Evolutionary conservation across 2,329 filamentous ascomycete species (phyloP).

Genomic region (Colletotrichum sp.): DNA sequence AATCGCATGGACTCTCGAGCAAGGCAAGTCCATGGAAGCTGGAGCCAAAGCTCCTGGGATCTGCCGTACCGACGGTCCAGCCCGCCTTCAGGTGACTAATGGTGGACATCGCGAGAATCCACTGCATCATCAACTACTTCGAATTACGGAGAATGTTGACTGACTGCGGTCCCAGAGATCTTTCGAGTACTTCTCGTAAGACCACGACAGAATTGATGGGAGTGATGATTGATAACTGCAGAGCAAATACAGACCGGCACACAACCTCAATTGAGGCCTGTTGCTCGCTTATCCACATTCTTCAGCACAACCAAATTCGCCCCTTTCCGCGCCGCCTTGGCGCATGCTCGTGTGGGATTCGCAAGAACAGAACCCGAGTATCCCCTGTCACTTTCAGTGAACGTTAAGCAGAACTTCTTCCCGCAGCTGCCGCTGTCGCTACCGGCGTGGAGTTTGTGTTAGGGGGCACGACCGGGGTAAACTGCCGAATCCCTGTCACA

Average conservation of each 20-base stretch:
- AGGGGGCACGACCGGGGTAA: slow-evolving; percentile 7
- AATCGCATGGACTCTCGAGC: neutral
- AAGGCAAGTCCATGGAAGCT: neutral
- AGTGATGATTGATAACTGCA: neutral
- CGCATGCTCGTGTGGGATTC: neutral
- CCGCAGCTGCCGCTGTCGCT: neutral
- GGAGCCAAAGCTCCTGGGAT: neutral
- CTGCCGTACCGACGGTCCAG: neutral
- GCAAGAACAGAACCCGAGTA: neutral
- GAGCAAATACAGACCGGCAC: neutral
- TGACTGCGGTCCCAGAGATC: neutral
- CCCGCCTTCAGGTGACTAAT: neutral
- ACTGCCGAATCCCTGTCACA: neutral
- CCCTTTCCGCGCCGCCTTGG: neutral
- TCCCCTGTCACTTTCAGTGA: neutral
- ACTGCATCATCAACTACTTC: neutral
- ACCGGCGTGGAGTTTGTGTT: neutral
- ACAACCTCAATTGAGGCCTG: neutral
- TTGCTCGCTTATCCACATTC: neutral
- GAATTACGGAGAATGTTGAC: neutral
- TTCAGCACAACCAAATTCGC: neutral
- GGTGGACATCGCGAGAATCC: neutral
- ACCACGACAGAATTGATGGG: neutral
- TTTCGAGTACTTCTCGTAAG: neutral
- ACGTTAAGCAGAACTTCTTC: neutral